Evolutionary conservation across 805 yeast genomes (phyloP).

Genomic region (Ogataea siamensis): DNA sequence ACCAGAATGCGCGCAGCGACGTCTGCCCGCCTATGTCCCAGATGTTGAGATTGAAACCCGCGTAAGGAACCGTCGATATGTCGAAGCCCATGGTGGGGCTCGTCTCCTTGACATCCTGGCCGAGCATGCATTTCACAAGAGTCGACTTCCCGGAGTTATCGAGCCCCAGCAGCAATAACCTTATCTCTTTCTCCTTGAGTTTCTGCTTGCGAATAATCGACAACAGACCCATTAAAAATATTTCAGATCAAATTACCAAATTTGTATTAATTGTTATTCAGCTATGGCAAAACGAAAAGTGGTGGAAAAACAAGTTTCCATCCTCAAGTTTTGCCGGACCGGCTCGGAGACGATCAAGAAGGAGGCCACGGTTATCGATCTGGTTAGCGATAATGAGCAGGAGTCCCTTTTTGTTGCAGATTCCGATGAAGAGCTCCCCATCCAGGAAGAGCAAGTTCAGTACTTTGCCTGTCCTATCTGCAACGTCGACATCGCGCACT

Average conservation of each 20-base stretch:
- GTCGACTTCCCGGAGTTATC: constrained; percentile 94
- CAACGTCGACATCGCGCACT: constrained; percentile 34
- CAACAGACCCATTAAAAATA: constrained; percentile 66
- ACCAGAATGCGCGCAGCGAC: constrained; percentile 85
- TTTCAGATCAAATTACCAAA: not conserved
- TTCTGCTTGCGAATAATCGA: constrained; percentile 80
- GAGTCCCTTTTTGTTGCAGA: constrained; percentile 7
- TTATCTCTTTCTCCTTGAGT: constrained; percentile 70
- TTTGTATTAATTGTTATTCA: constrained; percentile 1
- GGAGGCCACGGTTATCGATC: constrained; percentile 17
- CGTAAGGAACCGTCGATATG: constrained; percentile 55
- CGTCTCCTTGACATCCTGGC: constrained; percentile 50
- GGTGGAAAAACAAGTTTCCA: constrained; percentile 18
- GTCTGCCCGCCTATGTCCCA: constrained; percentile 92
- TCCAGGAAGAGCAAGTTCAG: constrained; percentile 6
- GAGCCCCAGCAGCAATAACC: constrained; percentile 76
- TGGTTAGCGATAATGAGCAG: constrained; percentile 9
- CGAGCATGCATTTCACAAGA: constrained; percentile 58
- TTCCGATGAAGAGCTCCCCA: constrained; percentile 9
- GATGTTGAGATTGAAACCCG: constrained; percentile 49
- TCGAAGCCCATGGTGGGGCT: constrained; percentile 91
- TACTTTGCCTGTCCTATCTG: constrained; percentile 54
- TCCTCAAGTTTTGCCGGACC: constrained; percentile 20
- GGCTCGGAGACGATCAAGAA: constrained; percentile 5
- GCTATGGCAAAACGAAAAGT: constrained; percentile 9